Percentiles rank a stretch among this genome's conserved stretches.
Evolutionary conservation across 2,329 filamentous ascomycete genomes (phyloP).

Genomic region (Colletotrichum musae): DNA sequence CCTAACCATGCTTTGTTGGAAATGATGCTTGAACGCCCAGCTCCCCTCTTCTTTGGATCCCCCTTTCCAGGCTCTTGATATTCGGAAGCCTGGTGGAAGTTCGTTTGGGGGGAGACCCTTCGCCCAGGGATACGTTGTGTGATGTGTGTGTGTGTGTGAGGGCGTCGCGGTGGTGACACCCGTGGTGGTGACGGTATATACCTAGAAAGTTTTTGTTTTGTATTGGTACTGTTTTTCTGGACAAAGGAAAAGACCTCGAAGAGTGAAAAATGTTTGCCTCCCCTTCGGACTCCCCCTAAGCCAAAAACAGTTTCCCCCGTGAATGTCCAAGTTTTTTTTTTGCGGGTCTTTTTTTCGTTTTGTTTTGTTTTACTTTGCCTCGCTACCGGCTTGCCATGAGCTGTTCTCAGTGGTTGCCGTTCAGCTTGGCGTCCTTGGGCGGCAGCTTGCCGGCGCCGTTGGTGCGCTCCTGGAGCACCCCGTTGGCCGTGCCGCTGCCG

Average conservation of each 20-base stretch:
- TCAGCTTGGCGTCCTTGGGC: conserved; percentile 51
- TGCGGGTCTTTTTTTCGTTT: background rate
- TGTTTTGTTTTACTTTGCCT: too few relatives aligned
- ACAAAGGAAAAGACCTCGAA: conserved; percentile 20
- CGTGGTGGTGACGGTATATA: background rate
- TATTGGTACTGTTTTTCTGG: conserved; percentile 6
- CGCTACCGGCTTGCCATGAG: background rate
- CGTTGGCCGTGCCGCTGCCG: conserved; percentile 46
- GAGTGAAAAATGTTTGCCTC: background rate
- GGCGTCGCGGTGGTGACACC: background rate
- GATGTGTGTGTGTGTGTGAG: background rate
- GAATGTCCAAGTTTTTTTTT: conserved; percentile 6
- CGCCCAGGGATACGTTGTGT: conserved; percentile 18
- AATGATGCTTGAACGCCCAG: conserved; percentile 30
- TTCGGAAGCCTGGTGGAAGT: background rate
- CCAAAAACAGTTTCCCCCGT: conserved; percentile 5
- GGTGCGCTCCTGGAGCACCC: conserved; percentile 53
- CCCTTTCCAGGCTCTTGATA: background rate
- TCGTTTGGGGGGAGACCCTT: background rate
- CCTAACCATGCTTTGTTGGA: conserved; percentile 32
- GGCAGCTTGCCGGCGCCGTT: conserved; percentile 52
- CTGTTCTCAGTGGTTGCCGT: conserved; percentile 49
- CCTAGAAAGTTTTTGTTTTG: conserved; percentile 1
- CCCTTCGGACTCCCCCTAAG: background rate
- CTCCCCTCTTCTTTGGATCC: background rate